These are phyloP conservation scores for Pilatotrama ljubarskyi DNA, from an alignment of 768 basidiomycete species.

Conservation along the genomic window DNA sequence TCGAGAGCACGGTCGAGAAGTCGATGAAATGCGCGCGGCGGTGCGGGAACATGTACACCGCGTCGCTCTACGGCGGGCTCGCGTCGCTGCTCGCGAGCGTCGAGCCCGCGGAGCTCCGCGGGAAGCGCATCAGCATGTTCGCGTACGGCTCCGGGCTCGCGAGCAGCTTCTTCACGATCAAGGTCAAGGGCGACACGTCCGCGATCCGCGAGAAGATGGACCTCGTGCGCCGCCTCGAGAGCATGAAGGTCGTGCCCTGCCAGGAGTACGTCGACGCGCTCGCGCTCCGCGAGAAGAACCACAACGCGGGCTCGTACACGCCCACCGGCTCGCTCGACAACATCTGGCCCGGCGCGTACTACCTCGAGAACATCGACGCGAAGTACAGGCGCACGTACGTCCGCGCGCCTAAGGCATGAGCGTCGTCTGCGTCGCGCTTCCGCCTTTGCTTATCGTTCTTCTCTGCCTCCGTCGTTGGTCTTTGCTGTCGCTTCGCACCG, in stretches of 20 bases:
- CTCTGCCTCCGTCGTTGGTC: neutral
- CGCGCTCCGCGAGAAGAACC: conserved; percentile 95
- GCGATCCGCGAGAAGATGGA: conserved; percentile 83
- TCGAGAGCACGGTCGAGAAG: conserved; percentile 74
- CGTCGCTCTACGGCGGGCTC: conserved; percentile 91
- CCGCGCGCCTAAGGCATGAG: conserved; percentile 37
- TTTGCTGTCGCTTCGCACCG: neutral
- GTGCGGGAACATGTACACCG: conserved; percentile 99
- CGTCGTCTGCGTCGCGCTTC: neutral
- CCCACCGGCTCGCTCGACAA: conserved; percentile 87
- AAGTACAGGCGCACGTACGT: conserved; percentile 92
- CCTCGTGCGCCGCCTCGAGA: conserved; percentile 70
- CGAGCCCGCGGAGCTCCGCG: conserved; percentile 65
- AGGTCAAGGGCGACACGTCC: conserved; percentile 84
- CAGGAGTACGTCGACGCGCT: conserved; percentile 90
- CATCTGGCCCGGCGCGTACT: conserved; percentile 93
- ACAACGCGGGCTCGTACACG: conserved; percentile 83
- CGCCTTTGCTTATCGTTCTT: neutral
- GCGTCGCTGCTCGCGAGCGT: conserved; percentile 80
- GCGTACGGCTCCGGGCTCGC: conserved; percentile 97
- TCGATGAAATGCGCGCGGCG: conserved; percentile 86
- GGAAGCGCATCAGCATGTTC: conserved; percentile 91
- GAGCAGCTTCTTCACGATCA: conserved; percentile 88
- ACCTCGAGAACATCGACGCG: conserved; percentile 86
- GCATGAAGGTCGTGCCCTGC: conserved; percentile 90